phyloP scores from a whole-genome alignment of 495 filamentous ascomycete genomes.

The Chaetomium cochliodes region DNA sequence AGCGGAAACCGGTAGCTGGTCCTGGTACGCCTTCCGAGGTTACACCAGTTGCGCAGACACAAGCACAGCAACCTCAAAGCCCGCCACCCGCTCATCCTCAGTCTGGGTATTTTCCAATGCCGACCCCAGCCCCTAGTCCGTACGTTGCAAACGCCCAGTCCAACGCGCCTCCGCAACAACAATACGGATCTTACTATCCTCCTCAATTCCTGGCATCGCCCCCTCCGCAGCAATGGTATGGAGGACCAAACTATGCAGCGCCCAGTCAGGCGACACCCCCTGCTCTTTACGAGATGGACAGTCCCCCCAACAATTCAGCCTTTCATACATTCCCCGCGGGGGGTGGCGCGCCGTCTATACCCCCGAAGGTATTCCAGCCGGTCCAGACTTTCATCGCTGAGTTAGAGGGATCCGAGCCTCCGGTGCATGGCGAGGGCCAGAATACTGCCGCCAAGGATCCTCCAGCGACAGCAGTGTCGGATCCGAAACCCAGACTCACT shows the following conservation, averaged over 20 bases:
- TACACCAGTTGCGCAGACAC: neutral
- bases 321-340: neutral
- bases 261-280: neutral
- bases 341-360: neutral
- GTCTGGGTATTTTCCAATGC: neutral
- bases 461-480: neutral
- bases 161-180: neutral
- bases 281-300: conserved; percentile 12
- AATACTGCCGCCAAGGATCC: neutral
- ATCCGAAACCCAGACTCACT: neutral
- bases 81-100: neutral
- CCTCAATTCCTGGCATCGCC: neutral
- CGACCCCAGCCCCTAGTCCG: neutral
- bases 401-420: conserved; percentile 20
- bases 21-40: neutral
- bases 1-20: conserved; percentile 10
- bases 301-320: neutral
- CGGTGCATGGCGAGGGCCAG: neutral
- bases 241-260: neutral
- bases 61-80: neutral
- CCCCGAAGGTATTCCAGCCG: neutral
- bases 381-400: conserved; percentile 22
- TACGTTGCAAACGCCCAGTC: neutral
- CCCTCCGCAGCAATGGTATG: neutral
- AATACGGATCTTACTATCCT: neutral